Conservation (phyloP, 164 flowering plant species). For the Chimonanthus praecox region DNA sequence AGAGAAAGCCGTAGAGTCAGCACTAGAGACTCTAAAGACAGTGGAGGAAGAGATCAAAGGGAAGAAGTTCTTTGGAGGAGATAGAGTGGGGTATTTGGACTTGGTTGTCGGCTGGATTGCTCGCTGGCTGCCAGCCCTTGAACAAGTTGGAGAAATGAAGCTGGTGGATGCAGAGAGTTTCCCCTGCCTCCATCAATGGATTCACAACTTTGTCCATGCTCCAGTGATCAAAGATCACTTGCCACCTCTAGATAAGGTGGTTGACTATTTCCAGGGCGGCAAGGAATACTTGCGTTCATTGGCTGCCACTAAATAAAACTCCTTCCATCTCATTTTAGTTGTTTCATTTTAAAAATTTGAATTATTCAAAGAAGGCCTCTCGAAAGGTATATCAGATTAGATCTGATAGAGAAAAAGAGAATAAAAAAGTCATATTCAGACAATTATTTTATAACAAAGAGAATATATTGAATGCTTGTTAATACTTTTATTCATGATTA, state of each 20-base stretch:
- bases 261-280: background rate
- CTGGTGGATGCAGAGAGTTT: slow-evolving; percentile 4
- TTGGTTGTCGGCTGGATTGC: slow-evolving; percentile 4
- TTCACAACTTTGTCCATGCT: background rate
- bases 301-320: background rate
- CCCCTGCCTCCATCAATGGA: slow-evolving; percentile 8
- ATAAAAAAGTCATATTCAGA: no score
- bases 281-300: background rate
- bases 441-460: no score
- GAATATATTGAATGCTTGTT: no score
- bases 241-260: slow-evolving; percentile 1
- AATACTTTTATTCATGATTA: no score
- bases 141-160: slow-evolving; percentile 2
- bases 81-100: slow-evolving; percentile 4
- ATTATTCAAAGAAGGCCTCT: no score
- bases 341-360: no score
- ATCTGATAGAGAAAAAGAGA: no score
- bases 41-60: slow-evolving; percentile 3
- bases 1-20: background rate
- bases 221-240: slow-evolving; percentile 5
- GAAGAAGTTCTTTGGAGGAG: slow-evolving; percentile 7
- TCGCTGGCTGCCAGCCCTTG: background rate
- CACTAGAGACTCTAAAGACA: background rate
- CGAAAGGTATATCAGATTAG: no score
- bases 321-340: no score